A percentile compares a stretch with the other conserved stretches of the same genome.
phyloP scores from a whole-genome alignment of 306 rosid species.

The Inga laurina region DNA sequence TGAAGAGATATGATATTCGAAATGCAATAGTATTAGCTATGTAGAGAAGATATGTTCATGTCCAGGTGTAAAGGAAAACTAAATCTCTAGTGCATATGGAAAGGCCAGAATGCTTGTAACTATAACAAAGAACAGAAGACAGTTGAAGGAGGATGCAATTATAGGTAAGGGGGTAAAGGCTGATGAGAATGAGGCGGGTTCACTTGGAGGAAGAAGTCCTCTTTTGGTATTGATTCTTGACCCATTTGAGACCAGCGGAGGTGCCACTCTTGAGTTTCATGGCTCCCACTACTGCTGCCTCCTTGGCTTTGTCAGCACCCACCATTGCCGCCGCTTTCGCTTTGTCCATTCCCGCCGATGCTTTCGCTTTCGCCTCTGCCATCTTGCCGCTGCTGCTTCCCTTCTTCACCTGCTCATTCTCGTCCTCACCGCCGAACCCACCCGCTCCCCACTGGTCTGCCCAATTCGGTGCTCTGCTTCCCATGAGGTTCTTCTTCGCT shows the following conservation, averaged over 20 bases:
- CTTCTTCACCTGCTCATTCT: conserved; percentile 41
- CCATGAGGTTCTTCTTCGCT: conserved; percentile 41
- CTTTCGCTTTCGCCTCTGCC: conserved; percentile 51
- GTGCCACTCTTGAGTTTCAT: conserved; percentile 59
- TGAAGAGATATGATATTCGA: not conserved
- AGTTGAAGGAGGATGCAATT: not conserved
- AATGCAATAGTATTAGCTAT: not conserved
- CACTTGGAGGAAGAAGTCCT: conserved; percentile 65
- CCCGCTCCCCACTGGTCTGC: conserved; percentile 74
- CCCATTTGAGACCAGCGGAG: conserved; percentile 71
- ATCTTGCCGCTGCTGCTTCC: conserved; percentile 51
- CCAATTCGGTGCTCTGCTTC: conserved; percentile 82
- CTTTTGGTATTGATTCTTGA: conserved; percentile 67
- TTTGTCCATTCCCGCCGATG: conserved; percentile 53
- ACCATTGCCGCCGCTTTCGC: conserved; percentile 57
- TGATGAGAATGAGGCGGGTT: not conserved
- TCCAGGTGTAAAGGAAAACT: not conserved
- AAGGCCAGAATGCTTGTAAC: not conserved
- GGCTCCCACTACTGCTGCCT: conserved; percentile 43
- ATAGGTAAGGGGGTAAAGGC: too few relatives aligned
- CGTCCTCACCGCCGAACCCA: conserved; percentile 37
- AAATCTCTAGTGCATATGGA: not conserved
- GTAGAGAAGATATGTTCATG: not conserved
- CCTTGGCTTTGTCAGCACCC: conserved; percentile 47
- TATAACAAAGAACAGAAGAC: not conserved